Evolutionary conservation across 176 grass and related monocot genomes (phyloP).

Genomic region (Carex myosuroides): DNA sequence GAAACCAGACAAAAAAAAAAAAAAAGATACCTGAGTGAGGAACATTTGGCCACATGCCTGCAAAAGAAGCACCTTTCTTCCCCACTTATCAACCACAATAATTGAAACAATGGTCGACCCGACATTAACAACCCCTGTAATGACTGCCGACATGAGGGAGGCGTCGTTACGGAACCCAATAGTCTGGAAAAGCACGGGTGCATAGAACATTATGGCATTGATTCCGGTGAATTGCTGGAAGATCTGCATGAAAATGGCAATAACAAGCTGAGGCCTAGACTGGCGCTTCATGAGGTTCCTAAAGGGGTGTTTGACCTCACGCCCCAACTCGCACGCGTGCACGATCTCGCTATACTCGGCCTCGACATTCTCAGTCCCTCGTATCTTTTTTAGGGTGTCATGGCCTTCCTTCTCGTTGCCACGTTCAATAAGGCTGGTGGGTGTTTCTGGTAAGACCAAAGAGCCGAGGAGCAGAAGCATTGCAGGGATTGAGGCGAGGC

Average conservation of each 20-base stretch:
- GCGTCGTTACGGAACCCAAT: slow-evolving; percentile 34
- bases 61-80: slow-evolving; percentile 35
- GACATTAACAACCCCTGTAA: slow-evolving; percentile 46
- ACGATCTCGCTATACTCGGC: slow-evolving; percentile 21
- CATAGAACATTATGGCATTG: slow-evolving; percentile 43
- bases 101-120: slow-evolving; percentile 43
- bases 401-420: background rate
- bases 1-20: background rate
- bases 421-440: slow-evolving; percentile 28
- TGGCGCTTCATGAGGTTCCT: slow-evolving; percentile 6
- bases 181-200: slow-evolving; percentile 39
- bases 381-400: slow-evolving; percentile 14
- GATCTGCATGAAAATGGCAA: slow-evolving; percentile 22
- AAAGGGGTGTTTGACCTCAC: slow-evolving; percentile 8
- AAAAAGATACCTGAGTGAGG: slow-evolving; percentile 25
- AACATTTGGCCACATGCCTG: slow-evolving; percentile 56
- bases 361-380: slow-evolving; percentile 24
- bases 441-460: slow-evolving; percentile 30
- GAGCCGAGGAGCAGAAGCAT: slow-evolving; percentile 26
- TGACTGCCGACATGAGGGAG: slow-evolving; percentile 38
- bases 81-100: slow-evolving; percentile 29
- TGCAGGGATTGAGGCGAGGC: slow-evolving; percentile 30
- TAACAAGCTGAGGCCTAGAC: slow-evolving; percentile 25
- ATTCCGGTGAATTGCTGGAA: slow-evolving; percentile 39
- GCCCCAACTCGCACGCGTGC: background rate